Percentiles rank a stretch among this genome's conserved stretches.
phyloP scores from a whole-genome alignment of 2,329 filamentous ascomycete genomes.

The Botryotinia convoluta region DNA sequence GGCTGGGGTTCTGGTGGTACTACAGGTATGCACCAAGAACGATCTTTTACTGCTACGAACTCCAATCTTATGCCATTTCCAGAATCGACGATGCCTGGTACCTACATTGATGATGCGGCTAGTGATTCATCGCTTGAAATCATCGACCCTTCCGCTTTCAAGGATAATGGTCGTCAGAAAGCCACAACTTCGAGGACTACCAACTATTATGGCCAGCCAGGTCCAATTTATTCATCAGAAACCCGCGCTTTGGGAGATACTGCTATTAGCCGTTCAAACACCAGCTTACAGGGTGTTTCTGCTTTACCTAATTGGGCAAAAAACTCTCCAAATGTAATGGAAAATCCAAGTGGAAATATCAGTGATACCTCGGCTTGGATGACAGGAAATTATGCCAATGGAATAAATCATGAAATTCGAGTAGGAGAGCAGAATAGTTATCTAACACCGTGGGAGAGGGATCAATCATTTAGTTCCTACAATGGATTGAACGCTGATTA shows the following conservation, averaged over 20 bases:
- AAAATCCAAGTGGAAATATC: background rate
- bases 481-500: background rate
- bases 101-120: conserved; percentile 28
- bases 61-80: conserved; percentile 20
- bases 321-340: background rate
- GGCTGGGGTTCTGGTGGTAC: background rate
- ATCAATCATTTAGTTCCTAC: too few relatives aligned
- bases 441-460: background rate
- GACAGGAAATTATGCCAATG: background rate
- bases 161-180: conserved; percentile 30
- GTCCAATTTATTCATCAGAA: conserved; percentile 21
- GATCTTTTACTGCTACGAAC: conserved; percentile 6
- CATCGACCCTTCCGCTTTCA: conserved; percentile 33
- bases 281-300: conserved; percentile 28
- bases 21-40: background rate
- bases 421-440: background rate
- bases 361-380: background rate
- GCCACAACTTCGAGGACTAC: background rate
- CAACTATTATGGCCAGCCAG: background rate
- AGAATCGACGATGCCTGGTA: conserved; percentile 19
- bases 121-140: conserved; percentile 38
- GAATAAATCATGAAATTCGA: background rate
- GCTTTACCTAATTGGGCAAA: conserved; percentile 30
- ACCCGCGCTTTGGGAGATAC: conserved; percentile 24
- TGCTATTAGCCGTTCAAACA: conserved; percentile 9